These are phyloP conservation scores for Pleoardoris graminearum DNA, from an alignment of 2,329 filamentous ascomycete species.

Conservation along the genomic window DNA sequence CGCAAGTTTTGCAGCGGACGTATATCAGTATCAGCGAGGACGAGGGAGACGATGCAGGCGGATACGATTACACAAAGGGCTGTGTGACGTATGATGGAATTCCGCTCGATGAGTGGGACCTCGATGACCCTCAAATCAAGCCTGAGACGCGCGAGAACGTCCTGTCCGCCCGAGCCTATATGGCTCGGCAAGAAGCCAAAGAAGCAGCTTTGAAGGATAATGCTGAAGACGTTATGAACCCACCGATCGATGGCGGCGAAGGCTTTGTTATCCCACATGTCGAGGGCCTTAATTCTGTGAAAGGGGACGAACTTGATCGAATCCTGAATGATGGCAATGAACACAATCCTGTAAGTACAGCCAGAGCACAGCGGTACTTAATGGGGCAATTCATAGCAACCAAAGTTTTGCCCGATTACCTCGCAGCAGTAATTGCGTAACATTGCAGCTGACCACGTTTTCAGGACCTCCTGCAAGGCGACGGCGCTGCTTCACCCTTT, in stretches of 20 bases:
- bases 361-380: too few species aligned
- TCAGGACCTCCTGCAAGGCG: background rate
- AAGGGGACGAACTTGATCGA: background rate
- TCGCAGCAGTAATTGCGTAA: background rate
- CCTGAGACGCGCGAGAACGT: background rate
- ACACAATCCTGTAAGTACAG: background rate
- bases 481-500: background rate
- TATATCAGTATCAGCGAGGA: background rate
- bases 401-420: too few species aligned
- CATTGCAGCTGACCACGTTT: background rate
- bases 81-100: background rate
- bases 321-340: background rate
- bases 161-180: background rate
- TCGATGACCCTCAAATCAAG: background rate
- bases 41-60: background rate
- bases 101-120: background rate
- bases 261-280: slow-evolving; percentile 1
- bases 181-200: background rate
- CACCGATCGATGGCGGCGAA: background rate
- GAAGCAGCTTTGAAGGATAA: slow-evolving; percentile 1
- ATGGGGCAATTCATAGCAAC: too few species aligned
- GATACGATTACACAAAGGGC: background rate
- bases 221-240: slow-evolving; percentile 7
- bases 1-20: background rate
- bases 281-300: slow-evolving; percentile 2